Evolutionary conservation across 345 rosid species (phyloP).

Genomic region (Linum lewisii): DNA sequence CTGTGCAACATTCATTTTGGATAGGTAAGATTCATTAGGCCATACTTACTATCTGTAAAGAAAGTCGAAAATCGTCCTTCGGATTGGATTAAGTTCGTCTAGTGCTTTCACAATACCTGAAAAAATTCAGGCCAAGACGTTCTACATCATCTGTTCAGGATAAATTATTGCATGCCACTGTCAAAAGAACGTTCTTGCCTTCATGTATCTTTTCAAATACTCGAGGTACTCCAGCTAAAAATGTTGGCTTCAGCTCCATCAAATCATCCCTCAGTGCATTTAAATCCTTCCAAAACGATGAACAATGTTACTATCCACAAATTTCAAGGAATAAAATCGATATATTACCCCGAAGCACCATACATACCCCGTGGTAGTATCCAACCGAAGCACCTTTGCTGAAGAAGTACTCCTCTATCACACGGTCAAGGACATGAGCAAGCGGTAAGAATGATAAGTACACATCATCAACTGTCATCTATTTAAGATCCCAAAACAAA

Average conservation of each 20-base stretch:
- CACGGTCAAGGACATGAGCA: conserved; percentile 86
- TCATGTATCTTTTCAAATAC: conserved; percentile 84
- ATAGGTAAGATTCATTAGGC: neutral
- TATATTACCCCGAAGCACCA: neutral
- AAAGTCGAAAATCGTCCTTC: conserved; percentile 49
- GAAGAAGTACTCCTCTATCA: conserved; percentile 77
- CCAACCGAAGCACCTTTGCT: conserved; percentile 91
- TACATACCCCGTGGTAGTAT: conserved; percentile 83
- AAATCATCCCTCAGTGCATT: conserved; percentile 74
- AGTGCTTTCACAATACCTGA: conserved; percentile 55
- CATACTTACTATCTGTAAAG: conserved; percentile 63
- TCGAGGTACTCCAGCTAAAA: conserved; percentile 90
- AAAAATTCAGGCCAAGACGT: neutral
- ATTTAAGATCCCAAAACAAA: conserved; percentile 9
- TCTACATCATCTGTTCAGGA: neutral
- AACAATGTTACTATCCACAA: neutral
- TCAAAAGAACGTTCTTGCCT: conserved; percentile 23
- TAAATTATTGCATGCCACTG: neutral
- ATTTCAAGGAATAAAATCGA: neutral
- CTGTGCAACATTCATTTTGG: neutral
- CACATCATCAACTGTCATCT: conserved; percentile 87
- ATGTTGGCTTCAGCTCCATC: conserved; percentile 79
- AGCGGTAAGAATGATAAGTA: conserved; percentile 90
- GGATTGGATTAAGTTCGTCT: conserved; percentile 63
- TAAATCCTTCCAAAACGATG: conserved; percentile 45